phyloP scores from a whole-genome alignment of 2,329 filamentous ascomycete genomes.

The Pyrenochaeta sp. region DNA sequence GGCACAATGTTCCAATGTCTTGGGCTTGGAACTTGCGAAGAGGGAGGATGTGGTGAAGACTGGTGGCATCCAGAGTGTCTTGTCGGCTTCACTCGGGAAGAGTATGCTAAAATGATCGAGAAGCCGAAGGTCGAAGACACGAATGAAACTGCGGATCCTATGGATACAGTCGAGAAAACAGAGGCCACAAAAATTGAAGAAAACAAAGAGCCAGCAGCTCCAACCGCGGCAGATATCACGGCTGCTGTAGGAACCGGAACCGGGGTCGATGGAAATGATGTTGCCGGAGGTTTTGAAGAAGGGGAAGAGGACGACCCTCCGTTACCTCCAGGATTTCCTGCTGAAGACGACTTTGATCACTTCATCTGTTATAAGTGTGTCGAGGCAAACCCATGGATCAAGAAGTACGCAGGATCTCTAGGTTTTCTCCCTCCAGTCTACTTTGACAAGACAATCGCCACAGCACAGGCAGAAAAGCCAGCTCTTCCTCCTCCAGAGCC shows the following conservation, averaged over 20 bases:
- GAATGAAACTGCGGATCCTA: conserved; percentile 15
- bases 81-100: conserved; percentile 78
- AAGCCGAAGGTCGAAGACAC: conserved; percentile 25
- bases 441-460: conserved; percentile 41
- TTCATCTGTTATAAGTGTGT: conserved; percentile 96
- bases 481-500: conserved; percentile 14
- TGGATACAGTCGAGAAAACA: conserved; percentile 13
- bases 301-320: conserved; percentile 64
- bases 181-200: conserved; percentile 12
- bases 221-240: conserved; percentile 25
- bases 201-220: conserved; percentile 12
- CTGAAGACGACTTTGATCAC: conserved; percentile 86
- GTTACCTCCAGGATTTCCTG: conserved; percentile 83
- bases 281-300: conserved; percentile 62
- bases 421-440: conserved; percentile 83
- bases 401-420: conserved; percentile 78
- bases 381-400: conserved; percentile 88
- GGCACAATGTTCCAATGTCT: conserved; percentile 99
- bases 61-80: conserved; percentile 98
- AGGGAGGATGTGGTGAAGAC: conserved; percentile 92
- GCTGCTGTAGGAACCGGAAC: conserved; percentile 23
- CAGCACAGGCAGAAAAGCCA: conserved; percentile 12
- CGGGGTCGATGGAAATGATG: conserved; percentile 43
- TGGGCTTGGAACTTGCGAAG: conserved; percentile 78
- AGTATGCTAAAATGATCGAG: conserved; percentile 63